phyloP scores from a whole-genome alignment of 2,329 filamentous ascomycete species.

The Aspergillus viridinutans region DNA sequence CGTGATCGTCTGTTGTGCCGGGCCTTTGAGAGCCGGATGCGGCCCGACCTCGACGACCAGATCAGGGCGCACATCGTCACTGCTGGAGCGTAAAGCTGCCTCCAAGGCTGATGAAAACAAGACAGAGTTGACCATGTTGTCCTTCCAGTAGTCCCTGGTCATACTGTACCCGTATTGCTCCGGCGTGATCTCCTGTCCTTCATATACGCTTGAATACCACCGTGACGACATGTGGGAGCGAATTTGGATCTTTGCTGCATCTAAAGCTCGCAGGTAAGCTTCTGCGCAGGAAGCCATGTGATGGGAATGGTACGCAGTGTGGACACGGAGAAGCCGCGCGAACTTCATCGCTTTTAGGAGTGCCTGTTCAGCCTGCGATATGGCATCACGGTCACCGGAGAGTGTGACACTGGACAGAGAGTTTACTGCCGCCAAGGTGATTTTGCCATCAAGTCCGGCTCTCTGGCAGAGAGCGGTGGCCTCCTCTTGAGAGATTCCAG shows the following conservation, averaged over 20 bases:
- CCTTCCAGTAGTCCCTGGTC: background rate
- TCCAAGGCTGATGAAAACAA: background rate
- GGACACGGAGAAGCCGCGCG: background rate
- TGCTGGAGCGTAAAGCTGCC: no score
- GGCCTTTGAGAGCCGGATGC: background rate
- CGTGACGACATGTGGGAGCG: background rate
- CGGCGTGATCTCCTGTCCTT: background rate
- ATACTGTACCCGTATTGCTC: background rate
- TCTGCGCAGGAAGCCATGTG: background rate
- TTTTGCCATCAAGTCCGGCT: constrained; percentile 10
- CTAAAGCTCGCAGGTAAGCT: background rate
- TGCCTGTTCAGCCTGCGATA: constrained; percentile 18
- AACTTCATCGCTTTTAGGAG: background rate
- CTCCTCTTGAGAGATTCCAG: constrained; percentile 23
- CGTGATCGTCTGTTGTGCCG: background rate
- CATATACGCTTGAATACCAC: no score
- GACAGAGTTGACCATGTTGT: background rate
- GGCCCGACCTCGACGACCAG: background rate
- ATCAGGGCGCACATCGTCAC: no score
- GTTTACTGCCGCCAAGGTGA: constrained; percentile 32
- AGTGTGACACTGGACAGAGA: constrained; percentile 36
- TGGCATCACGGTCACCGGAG: constrained; percentile 34
- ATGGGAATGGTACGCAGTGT: constrained; percentile 21
- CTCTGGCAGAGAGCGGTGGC: constrained; percentile 12
- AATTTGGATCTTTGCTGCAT: background rate